Percentiles rank a stretch among this genome's conserved stretches.
Conservation (phyloP, 1,284 basidiomycete species). For the Trichosporon sp. region DNA sequence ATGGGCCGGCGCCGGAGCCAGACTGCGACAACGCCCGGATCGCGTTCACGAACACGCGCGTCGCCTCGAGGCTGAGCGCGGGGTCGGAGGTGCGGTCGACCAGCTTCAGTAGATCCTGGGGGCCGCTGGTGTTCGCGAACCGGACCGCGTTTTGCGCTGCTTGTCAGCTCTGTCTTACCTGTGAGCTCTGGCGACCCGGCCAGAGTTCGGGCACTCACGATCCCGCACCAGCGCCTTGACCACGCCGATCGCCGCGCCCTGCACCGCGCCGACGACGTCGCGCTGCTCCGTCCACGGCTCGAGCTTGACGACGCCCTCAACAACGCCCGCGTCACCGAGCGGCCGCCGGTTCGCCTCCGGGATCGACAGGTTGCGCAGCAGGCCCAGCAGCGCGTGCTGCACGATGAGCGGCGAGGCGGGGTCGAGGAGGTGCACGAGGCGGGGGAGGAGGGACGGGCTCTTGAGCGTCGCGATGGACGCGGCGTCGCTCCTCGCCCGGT, state of each 20-base stretch:
- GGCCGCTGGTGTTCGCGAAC: slow-evolving; percentile 20
- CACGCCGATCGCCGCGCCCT: slow-evolving; percentile 79
- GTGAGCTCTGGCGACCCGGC: no score
- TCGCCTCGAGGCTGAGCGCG: slow-evolving; percentile 76
- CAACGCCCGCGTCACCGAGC: slow-evolving; percentile 62
- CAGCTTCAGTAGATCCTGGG: slow-evolving; percentile 64
- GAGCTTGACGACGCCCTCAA: slow-evolving; percentile 61
- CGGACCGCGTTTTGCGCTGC: slow-evolving; percentile 14
- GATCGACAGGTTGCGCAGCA: slow-evolving; percentile 80
- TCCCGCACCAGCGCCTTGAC: slow-evolving; percentile 66
- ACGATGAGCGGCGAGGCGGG: slow-evolving; percentile 62
- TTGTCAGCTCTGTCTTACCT: not conserved
- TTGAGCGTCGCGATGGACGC: slow-evolving; percentile 4
- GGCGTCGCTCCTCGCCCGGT: slow-evolving; percentile 53
- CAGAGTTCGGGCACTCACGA: no score
- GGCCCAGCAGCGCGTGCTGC: slow-evolving; percentile 75
- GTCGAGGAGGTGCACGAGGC: slow-evolving; percentile 56
- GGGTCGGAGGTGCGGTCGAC: slow-evolving; percentile 73
- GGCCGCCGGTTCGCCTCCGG: slow-evolving; percentile 58
- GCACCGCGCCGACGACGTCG: slow-evolving; percentile 78
- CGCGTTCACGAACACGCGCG: slow-evolving; percentile 45
- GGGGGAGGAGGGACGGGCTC: slow-evolving; percentile 8
- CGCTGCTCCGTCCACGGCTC: slow-evolving; percentile 65
- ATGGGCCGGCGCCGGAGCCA: not conserved
- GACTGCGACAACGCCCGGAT: slow-evolving; percentile 15